Base-by-base conservation (phyloP, 73 alveolate genomes). In the Strombidium stylifer region DNA sequence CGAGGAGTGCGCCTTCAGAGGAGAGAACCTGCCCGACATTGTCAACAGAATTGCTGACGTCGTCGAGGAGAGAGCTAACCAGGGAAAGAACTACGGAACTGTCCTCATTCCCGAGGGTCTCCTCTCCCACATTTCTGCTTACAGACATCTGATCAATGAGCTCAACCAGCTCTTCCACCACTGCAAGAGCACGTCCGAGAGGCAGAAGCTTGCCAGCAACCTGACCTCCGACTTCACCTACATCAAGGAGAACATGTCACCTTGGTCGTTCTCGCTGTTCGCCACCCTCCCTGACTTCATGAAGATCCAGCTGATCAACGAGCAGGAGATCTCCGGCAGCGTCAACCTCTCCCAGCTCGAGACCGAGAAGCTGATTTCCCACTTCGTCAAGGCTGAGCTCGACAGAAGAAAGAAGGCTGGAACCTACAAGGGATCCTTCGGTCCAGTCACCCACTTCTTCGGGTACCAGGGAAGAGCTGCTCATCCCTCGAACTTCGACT, bases 391-490 rank as follows among this genome's bases (percentile, higher is more conserved):
- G 14, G 55, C 68, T 18, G 94, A 73, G 64, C 89, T 86, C 44
- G 81, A 53, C n/a, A 51, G 51, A 49, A 55, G 97, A 68, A 90
- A 86, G 81, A 79, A 71, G 62, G 61, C 85, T 57, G 96, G 91
- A 5, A 58, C 59, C 42, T 84, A 72, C 74, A 85, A 85, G 28
- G 98, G 93, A 20, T 56, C 94, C 31, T 96, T 96, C 74, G 87
- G 96, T 32, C 96, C 98, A 28, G 97, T 94, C 30, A 77, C 94
- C 73, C 98, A 96, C 76, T 96, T 85, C 93, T 92, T 96, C 68
- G 99, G 99, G 18, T 96, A 96, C 81, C 93, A 96, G 84, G 99
- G 99, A 23, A 76, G 97, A 65, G 73, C 97, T 74, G 89, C 99
- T 8, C 80, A 84, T 53, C 99, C 99, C 36, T 51, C 96, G 5